These are phyloP conservation scores for Cubamyces lactineus DNA, from an alignment of 768 basidiomycete species.

Conservation along the genomic window DNA sequence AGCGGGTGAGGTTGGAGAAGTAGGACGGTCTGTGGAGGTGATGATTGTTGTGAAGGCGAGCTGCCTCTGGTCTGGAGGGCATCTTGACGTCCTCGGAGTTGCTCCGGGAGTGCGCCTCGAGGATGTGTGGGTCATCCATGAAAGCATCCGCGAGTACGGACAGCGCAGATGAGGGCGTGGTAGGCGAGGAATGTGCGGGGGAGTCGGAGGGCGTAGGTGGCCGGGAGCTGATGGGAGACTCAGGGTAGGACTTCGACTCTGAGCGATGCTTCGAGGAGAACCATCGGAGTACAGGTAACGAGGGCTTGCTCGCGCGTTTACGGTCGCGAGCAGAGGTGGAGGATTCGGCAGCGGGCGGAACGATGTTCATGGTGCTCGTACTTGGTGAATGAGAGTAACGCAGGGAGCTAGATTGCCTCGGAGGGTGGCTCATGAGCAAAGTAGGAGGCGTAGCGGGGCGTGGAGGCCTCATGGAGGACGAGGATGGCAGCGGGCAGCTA, in stretches of 20 bases:
- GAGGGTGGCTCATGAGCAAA: conserved; percentile 1
- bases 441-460: not conserved
- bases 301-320: conserved; percentile 16
- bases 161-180: conserved; percentile 37
- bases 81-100: conserved; percentile 24
- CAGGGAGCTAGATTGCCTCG: conserved; percentile 10
- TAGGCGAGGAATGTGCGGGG: conserved; percentile 20
- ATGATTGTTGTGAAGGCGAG: conserved; percentile 26
- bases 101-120: conserved; percentile 19
- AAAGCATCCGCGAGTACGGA: conserved; percentile 40
- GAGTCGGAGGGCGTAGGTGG: conserved; percentile 25
- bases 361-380: conserved; percentile 14
- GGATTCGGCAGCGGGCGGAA: conserved; percentile 6
- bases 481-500: not conserved
- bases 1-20: conserved; percentile 53
- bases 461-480: conserved; percentile 21
- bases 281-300: conserved; percentile 49
- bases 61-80: conserved; percentile 32
- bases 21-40: conserved; percentile 30
- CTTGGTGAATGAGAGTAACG: not conserved
- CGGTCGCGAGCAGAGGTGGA: conserved; percentile 15
- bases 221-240: conserved; percentile 22
- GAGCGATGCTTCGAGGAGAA: conserved; percentile 38
- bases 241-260: conserved; percentile 4
- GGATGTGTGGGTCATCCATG: conserved; percentile 32